Percentiles rank a stretch among this genome's conserved stretches.
Conservation (phyloP, 768 basidiomycete genomes). For the Rhizopogon roseolus region DNA sequence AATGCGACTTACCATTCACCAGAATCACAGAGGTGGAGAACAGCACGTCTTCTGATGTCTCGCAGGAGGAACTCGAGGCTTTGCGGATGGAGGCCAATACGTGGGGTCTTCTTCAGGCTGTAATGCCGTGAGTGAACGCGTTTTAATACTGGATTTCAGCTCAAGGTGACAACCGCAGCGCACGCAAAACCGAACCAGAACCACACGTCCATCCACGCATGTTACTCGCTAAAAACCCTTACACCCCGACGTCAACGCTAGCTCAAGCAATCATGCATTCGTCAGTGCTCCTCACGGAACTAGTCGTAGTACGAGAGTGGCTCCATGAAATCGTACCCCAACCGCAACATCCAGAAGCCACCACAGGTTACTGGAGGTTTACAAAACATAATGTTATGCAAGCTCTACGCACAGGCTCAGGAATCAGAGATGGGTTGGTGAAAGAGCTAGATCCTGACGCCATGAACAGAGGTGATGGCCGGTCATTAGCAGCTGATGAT, state of each 20-base stretch:
- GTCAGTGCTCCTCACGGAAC: slow-evolving; percentile 66
- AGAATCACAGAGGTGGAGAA: slow-evolving; percentile 55
- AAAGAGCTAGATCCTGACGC: slow-evolving; percentile 81
- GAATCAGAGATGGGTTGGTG: slow-evolving; percentile 46
- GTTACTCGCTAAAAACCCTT: slow-evolving; percentile 69
- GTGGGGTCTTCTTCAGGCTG: slow-evolving; percentile 74
- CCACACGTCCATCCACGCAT: slow-evolving; percentile 44
- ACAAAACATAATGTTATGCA: slow-evolving; percentile 76
- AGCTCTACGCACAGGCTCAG: slow-evolving; percentile 44
- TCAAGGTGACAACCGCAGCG: slow-evolving; percentile 31
- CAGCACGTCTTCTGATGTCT: slow-evolving; percentile 27
- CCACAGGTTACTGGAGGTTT: slow-evolving; percentile 80
- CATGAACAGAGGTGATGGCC: slow-evolving; percentile 52
- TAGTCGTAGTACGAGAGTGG: slow-evolving; percentile 85
- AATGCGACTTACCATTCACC: neutral
- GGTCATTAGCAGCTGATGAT: slow-evolving; percentile 69
- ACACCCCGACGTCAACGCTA: slow-evolving; percentile 73
- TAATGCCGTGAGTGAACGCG: slow-evolving; percentile 58
- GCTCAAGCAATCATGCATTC: slow-evolving; percentile 68
- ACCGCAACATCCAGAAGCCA: slow-evolving; percentile 63
- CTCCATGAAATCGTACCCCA: slow-evolving; percentile 69
- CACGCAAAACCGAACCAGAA: slow-evolving; percentile 59
- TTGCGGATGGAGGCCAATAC: slow-evolving; percentile 75
- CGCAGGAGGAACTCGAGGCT: slow-evolving; percentile 53
- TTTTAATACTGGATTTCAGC: neutral